Base-by-base conservation (phyloP, 768 basidiomycete species). In the Pisolithus marmoratus region DNA sequence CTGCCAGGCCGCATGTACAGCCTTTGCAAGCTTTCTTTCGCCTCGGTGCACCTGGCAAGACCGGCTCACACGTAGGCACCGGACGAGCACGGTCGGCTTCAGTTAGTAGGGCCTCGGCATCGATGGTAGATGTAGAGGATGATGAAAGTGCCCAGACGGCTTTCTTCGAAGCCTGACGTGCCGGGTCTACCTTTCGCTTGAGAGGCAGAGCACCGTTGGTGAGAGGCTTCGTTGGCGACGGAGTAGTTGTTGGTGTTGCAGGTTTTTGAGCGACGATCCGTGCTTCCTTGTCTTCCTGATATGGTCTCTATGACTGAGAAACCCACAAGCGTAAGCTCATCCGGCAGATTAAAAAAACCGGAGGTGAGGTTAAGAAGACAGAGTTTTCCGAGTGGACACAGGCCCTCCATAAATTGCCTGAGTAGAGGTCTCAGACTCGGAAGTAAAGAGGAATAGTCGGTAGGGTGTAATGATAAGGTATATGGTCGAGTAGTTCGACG, bases 1-100 rank as follows among this genome's bases (percentile, higher is more conserved):
- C 96, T 17, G 89, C 86, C 52, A 99, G 78, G n/a, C 96, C 96
- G 63, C 96, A 99, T 2, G 91, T 82, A 70, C 96, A 99, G 65
- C 82, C 83, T 74, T 97, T 97, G 80, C 96, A 99, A 27, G 96
- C 95, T 66, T 84, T 86, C 76, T 88, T 92, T 60, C 87, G 74
- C 56, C 87, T 75, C n/a, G 82, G 79, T 14, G 75, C 76, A 22
- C 68, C 65, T 9, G 59, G 60, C 19, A 58, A 61, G 40, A 79
- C 70, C 15, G 90, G 90, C 63, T 87, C 89, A 58, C 90, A 91
- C 5, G 80, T 78, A 24, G 87, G 85, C 31, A 79, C 78, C 0
- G 93, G 94, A 2, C 91, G 83, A 29, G 74, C 76, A 52, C 85
- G 85, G 65, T 98, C 95, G 37, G 81, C 86, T 23, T 83, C 76